Conservation (phyloP, 2,329 filamentous ascomycete genomes). For the Boeremia exigua region DNA sequence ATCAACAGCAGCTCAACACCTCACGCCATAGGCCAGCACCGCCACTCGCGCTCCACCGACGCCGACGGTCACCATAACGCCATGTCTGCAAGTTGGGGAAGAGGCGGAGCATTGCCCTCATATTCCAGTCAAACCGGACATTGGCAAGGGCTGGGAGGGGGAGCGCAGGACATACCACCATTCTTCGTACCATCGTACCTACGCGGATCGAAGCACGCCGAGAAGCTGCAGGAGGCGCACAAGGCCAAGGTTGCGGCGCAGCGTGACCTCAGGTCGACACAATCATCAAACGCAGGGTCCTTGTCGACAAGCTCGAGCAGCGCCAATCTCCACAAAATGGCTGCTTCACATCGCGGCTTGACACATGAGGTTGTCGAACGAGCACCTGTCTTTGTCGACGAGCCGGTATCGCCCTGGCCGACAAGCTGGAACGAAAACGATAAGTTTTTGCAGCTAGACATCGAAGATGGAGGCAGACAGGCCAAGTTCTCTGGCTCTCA, state of each 20-base stretch:
- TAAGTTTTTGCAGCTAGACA: conserved; percentile 74
- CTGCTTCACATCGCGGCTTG: conserved; percentile 75
- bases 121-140: conserved; percentile 57
- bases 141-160: conserved; percentile 35
- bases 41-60: conserved; percentile 52
- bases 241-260: conserved; percentile 63
- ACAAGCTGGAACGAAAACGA: conserved; percentile 82
- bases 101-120: conserved; percentile 50
- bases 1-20: conserved; percentile 54
- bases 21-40: conserved; percentile 32
- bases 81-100: conserved; percentile 53
- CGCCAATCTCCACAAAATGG: conserved; percentile 65
- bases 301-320: conserved; percentile 64
- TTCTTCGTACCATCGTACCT: conserved; percentile 91
- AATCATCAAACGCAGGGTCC: conserved; percentile 54
- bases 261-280: conserved; percentile 50
- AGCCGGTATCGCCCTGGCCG: conserved; percentile 74
- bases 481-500: conserved; percentile 65
- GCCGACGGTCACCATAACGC: conserved; percentile 56
- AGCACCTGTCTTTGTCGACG: conserved; percentile 63
- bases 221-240: conserved; percentile 74
- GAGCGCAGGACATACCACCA: conserved; percentile 44
- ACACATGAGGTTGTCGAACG: conserved; percentile 86
- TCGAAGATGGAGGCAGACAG: conserved; percentile 75
- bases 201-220: conserved; percentile 75